These are phyloP conservation scores for Vickermania ingenoplastis DNA, from an alignment of 208 protist species.

Conservation along the genomic window DNA sequence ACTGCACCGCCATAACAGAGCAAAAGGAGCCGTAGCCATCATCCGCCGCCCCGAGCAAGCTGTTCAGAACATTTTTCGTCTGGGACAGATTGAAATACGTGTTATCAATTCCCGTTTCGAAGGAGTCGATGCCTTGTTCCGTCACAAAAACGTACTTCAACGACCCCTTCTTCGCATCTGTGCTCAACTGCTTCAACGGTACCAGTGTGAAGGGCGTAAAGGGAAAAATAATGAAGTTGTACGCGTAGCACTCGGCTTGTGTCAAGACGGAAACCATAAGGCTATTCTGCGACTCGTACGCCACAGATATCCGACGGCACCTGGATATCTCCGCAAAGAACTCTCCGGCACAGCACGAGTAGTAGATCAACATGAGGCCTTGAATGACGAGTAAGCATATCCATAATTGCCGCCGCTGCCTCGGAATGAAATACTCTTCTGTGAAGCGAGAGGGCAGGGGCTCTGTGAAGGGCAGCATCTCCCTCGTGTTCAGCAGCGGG, in stretches of 20 bases:
- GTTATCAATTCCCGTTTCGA: background rate
- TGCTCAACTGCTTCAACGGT: background rate
- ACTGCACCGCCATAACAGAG: background rate
- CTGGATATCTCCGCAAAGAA: background rate
- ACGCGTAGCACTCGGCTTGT: background rate
- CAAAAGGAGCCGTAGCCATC: background rate
- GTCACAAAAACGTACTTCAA: background rate
- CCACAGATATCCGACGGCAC: background rate
- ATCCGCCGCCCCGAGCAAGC: background rate
- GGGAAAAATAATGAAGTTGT: constrained; percentile 2
- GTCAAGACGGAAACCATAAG: background rate
- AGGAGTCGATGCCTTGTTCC: background rate
- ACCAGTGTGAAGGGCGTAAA: background rate
- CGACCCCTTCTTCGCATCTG: background rate
- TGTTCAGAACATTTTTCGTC: background rate
- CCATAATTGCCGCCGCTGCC: background rate
- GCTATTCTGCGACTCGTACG: background rate
- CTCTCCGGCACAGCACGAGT: background rate
- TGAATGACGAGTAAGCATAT: background rate
- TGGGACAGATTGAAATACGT: background rate
- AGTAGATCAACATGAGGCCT: background rate
- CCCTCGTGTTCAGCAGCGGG: background rate
- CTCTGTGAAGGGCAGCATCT: background rate
- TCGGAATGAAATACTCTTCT: background rate
- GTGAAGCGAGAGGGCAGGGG: background rate